Conservation (phyloP, 2,329 filamentous ascomycete species). For the Neophaeococcomyces mojaviensis region DNA sequence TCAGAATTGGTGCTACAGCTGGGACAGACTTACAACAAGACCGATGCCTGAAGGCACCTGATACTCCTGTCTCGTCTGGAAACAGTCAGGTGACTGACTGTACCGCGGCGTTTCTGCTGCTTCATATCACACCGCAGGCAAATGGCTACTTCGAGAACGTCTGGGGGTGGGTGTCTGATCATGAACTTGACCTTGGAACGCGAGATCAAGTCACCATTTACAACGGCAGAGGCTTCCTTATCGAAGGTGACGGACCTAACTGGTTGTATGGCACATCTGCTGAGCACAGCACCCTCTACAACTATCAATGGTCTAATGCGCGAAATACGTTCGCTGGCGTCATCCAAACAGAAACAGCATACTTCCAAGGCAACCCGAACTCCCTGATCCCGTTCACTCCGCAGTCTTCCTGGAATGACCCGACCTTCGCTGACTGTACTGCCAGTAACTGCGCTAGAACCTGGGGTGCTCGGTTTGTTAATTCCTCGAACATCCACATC, state of each 20-base stretch:
- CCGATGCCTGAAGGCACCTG: conserved; percentile 29
- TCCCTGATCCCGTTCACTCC: conserved; percentile 51
- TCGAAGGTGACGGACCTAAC: conserved; percentile 33
- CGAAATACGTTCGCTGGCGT: conserved; percentile 56
- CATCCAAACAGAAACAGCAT: conserved; percentile 63
- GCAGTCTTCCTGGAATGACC: conserved; percentile 40
- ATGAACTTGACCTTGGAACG: conserved; percentile 25
- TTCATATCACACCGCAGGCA: conserved; percentile 55
- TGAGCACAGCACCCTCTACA: conserved; percentile 63
- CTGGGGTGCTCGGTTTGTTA: conserved; percentile 58
- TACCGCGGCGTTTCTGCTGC: conserved; percentile 41
- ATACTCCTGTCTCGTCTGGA: conserved; percentile 23
- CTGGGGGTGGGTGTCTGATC: conserved; percentile 30
- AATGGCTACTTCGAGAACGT: conserved; percentile 32
- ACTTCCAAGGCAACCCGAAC: conserved; percentile 60
- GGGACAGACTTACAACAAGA: conserved; percentile 28
- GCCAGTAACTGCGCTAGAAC: conserved; percentile 35
- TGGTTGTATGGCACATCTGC: conserved; percentile 60
- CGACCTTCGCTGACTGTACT: conserved; percentile 42
- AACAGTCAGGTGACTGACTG: conserved; percentile 23
- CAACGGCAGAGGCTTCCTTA: conserved; percentile 38
- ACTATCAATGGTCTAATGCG: conserved; percentile 58
- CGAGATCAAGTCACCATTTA: conserved; percentile 59
- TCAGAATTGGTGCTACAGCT: conserved; percentile 32
- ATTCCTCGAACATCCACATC: conserved; percentile 47